A percentile compares a stretch with the other conserved stretches of the same genome.
Evolutionary conservation across 2,329 filamentous ascomycete species (phyloP).

Genomic region (Zasmidium cellare): DNA sequence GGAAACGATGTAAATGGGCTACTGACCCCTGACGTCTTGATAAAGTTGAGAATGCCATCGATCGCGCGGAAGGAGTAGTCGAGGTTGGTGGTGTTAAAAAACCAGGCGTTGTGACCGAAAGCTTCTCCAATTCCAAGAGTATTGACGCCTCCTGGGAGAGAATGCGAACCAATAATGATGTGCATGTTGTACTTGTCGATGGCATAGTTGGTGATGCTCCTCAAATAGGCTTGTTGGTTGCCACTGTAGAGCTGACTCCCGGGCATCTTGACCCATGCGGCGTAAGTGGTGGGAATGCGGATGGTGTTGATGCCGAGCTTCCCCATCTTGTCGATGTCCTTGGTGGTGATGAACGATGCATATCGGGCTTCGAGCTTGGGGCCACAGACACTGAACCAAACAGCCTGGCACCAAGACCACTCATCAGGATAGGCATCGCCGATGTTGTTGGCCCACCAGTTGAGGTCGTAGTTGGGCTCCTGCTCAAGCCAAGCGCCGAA

Average conservation of each 20-base stretch:
- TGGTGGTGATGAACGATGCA: constrained; percentile 18
- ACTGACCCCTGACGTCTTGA: constrained; percentile 27
- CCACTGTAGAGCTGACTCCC: constrained; percentile 36
- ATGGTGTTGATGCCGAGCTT: constrained; percentile 34
- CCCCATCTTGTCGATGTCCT: constrained; percentile 37
- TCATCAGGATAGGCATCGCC: constrained; percentile 30
- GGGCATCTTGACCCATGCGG: constrained; percentile 39
- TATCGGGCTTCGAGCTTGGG: constrained; percentile 19
- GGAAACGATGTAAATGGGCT: background rate
- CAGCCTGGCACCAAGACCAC: constrained; percentile 35
- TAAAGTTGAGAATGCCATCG: constrained; percentile 35
- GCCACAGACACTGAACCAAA: constrained; percentile 26
- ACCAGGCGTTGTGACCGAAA: constrained; percentile 37
- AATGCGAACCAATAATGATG: constrained; percentile 38
- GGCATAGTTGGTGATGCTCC: constrained; percentile 36
- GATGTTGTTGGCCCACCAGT: constrained; percentile 14
- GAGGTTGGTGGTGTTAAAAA: constrained; percentile 37
- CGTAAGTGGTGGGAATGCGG: constrained; percentile 40
- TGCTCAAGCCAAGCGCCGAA: constrained; percentile 18
- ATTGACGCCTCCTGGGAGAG: constrained; percentile 36
- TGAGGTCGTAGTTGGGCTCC: constrained; percentile 11
- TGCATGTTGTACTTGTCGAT: constrained; percentile 40
- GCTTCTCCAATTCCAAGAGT: constrained; percentile 29
- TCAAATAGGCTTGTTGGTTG: constrained; percentile 34
- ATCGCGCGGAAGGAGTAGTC: constrained; percentile 36